phyloP scores from a whole-genome alignment of 1,284 basidiomycete species.

The Austroboletus niveus region DNA sequence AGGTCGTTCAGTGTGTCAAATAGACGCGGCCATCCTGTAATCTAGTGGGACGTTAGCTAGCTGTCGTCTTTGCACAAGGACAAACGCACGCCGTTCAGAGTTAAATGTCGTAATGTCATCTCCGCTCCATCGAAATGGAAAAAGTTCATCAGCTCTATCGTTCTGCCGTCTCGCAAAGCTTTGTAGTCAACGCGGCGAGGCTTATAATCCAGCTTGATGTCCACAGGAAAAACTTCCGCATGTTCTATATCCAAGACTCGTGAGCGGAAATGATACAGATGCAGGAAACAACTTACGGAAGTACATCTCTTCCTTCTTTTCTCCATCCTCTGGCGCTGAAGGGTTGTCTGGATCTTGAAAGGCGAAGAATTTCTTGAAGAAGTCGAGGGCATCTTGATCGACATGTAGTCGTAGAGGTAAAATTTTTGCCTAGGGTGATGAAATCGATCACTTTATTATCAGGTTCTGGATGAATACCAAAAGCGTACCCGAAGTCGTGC shows the following conservation, averaged over 20 bases:
- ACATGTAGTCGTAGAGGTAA: conserved; percentile 90
- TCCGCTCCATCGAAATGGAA: conserved; percentile 99
- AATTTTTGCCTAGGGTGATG: conserved; percentile 68
- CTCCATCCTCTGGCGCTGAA: conserved; percentile 34
- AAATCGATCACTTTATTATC: background rate
- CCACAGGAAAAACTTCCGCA: conserved; percentile 87
- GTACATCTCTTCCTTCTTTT: conserved; percentile 57
- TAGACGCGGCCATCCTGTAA: conserved; percentile 86
- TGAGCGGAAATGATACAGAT: conserved; percentile 1
- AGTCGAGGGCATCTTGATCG: conserved; percentile 98
- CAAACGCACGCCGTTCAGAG: conserved; percentile 78
- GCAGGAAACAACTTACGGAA: conserved; percentile 55
- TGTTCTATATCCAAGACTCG: conserved; percentile 52
- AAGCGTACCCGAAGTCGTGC: conserved; percentile 72
- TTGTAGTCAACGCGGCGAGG: conserved; percentile 94
- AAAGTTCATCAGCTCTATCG: conserved; percentile 99
- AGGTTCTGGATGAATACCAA: background rate
- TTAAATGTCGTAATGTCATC: conserved; percentile 95
- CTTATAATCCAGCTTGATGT: conserved; percentile 97
- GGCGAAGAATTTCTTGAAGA: conserved; percentile 93
- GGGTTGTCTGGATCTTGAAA: conserved; percentile 69
- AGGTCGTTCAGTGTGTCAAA: conserved; percentile 93
- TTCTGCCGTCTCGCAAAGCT: conserved; percentile 87
- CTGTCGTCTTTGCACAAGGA: background rate
- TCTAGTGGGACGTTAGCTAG: conserved; percentile 43